Base-by-base conservation (phyloP, 1,284 basidiomycete species). In the Irpex sp. region DNA sequence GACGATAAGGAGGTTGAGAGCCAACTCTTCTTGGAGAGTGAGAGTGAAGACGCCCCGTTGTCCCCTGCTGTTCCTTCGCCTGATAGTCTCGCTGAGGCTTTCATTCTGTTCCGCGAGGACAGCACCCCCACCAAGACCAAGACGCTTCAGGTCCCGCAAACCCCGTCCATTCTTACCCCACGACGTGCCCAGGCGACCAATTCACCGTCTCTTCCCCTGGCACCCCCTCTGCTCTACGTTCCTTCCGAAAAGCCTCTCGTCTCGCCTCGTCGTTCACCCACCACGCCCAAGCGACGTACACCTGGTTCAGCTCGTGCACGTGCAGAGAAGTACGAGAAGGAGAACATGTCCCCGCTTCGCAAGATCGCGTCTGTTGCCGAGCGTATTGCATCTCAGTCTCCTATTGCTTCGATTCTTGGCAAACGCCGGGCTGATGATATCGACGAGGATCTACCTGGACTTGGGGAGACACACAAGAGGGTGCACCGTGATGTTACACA, bases 281-380 rank as follows among this genome's bases (percentile, higher is more conserved):
- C 61, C 49, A 68, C 64, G 8, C 68, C 64, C 36, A 61, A 51
- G 37, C 58, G 33, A 37, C 64, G 62, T 60, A 60, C 62, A 9
- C 65, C 60, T 31, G 61, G 63, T 15, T 60, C 61, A 9, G 66
- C 60, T 54, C 65, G 60, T 39, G 61, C 62, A 57, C 69, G 63
- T 58, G 61, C 0, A 60, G 63, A 46, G 66, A 68, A 21, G 49
- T 7, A 33, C 61, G 68, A 84, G 71, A 85, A 84, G 70, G 83
- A 84, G 68, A 84, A 84, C 63, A 65, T 68, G 17, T 78, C 79
- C 0, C 81, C 79, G 21, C 65, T 71, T 8, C 67, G 62, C 5
- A 65, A 21, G 13, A 51, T 73, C 36, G 66, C 76, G 4, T 70
- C 76, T 51, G 69, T 77, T 46, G 61, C 71, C 31, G 79, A 81